These are phyloP conservation scores for Colletotrichum limetticola DNA, from an alignment of 2,329 filamentous ascomycete genomes.

Conservation along the genomic window DNA sequence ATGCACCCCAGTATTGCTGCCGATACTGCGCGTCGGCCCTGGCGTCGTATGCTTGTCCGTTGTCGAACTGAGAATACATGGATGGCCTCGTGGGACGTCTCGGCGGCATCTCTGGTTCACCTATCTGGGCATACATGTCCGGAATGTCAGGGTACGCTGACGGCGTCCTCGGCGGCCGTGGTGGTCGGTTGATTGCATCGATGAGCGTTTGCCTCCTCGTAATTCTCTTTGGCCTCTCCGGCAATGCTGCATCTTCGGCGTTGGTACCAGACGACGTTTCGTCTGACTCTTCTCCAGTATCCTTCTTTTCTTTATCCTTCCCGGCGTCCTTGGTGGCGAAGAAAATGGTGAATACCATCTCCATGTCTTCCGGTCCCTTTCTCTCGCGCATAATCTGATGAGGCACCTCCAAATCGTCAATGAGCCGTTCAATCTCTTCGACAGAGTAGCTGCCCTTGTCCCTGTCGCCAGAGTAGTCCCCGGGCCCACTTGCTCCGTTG, in stretches of 20 bases:
- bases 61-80: slow-evolving; percentile 1
- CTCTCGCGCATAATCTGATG: slow-evolving; percentile 36
- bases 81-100: neutral
- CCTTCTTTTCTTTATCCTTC: neutral
- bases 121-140: slow-evolving; percentile 3
- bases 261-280: neutral
- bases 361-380: slow-evolving; percentile 18
- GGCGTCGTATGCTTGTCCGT: neutral
- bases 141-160: slow-evolving; percentile 6
- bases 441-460: slow-evolving; percentile 25
- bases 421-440: slow-evolving; percentile 34
- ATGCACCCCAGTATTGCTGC: slow-evolving; percentile 10
- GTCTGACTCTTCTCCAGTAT: neutral
- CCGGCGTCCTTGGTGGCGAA: slow-evolving; percentile 19
- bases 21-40: neutral
- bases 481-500: slow-evolving; percentile 41
- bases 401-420: slow-evolving; percentile 26
- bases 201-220: slow-evolving; percentile 32
- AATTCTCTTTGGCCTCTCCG: slow-evolving; percentile 27
- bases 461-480: slow-evolving; percentile 38
- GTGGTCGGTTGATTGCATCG: slow-evolving; percentile 17
- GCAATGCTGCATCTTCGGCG: neutral
- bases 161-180: neutral
- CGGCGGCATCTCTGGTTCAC: neutral
- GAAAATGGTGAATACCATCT: slow-evolving; percentile 33